phyloP scores from a whole-genome alignment of 148 eudicot species.

The Vaccinium macrocarpon region DNA sequence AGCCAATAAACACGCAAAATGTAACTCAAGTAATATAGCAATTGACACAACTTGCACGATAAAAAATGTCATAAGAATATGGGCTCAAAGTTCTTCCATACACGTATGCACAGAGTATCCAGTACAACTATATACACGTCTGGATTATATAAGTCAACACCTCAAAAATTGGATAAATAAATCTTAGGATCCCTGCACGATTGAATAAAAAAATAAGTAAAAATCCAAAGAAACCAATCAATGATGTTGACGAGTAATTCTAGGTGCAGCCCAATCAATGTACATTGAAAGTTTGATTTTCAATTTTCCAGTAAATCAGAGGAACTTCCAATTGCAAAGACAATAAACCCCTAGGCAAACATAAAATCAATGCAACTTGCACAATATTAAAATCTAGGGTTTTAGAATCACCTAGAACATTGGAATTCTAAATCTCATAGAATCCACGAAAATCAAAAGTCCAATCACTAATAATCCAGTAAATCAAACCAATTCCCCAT shows the following conservation, averaged over 20 bases:
- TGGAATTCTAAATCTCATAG: background rate
- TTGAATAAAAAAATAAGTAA: background rate
- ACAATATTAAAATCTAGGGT: too few relatives aligned
- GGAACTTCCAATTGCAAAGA: too few relatives aligned
- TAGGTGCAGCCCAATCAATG: too few relatives aligned
- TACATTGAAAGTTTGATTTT: too few relatives aligned
- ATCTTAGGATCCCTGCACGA: background rate
- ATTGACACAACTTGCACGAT: background rate
- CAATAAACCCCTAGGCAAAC: too few relatives aligned
- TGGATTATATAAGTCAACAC: background rate
- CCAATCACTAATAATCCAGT: background rate
- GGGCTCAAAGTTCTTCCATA: background rate
- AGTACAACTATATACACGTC: background rate
- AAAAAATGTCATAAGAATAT: background rate
- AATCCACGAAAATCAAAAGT: background rate
- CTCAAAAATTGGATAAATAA: background rate
- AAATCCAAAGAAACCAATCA: background rate
- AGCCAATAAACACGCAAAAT: background rate
- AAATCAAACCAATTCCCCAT: conserved; percentile 6
- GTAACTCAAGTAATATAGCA: background rate
- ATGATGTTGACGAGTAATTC: too few relatives aligned
- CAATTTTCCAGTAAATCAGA: too few relatives aligned
- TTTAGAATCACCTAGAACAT: too few relatives aligned
- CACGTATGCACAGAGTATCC: background rate
- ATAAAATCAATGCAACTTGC: too few relatives aligned